Conservation (phyloP, 73 alveolate species). For the Loxodes magnus region DNA sequence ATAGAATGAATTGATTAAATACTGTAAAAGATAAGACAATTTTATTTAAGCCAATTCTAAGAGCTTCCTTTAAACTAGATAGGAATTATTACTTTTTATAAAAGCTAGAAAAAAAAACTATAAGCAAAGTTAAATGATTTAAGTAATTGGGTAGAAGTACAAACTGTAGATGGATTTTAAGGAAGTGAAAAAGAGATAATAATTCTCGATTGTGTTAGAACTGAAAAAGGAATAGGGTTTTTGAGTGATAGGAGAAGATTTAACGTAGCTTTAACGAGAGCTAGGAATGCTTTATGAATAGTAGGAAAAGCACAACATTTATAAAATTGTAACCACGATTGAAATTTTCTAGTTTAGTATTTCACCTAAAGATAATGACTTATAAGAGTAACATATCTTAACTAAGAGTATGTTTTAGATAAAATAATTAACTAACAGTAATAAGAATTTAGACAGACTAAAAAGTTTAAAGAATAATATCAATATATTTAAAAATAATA, state of each 20-base stretch:
- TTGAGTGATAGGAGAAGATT: slow-evolving; percentile 74
- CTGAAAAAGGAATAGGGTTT: slow-evolving; percentile 53
- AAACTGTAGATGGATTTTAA: slow-evolving; percentile 90
- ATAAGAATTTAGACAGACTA: too few relatives aligned
- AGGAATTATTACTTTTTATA: slow-evolving; percentile 42
- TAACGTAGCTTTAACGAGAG: slow-evolving; percentile 93
- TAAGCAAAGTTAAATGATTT: slow-evolving; percentile 5
- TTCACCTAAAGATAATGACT: too few relatives aligned
- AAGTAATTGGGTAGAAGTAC: slow-evolving; percentile 46
- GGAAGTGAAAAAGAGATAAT: slow-evolving; percentile 93
- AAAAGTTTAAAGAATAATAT: too few relatives aligned
- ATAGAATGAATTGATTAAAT: too few relatives aligned
- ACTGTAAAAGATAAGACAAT: too few relatives aligned
- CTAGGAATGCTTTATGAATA: slow-evolving; percentile 75
- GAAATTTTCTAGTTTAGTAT: too few relatives aligned
- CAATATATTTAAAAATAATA: too few relatives aligned
- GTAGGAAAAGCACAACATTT: slow-evolving; percentile 52
- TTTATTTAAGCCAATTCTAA: too few relatives aligned
- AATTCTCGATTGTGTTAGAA: slow-evolving; percentile 80
- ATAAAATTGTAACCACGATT: slow-evolving; percentile 32
- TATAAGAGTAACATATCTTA: too few relatives aligned
- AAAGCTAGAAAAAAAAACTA: slow-evolving; percentile 16
- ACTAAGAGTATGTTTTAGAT: too few relatives aligned
- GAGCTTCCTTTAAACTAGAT: too few relatives aligned
- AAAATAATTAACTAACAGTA: too few relatives aligned